phyloP scores from a whole-genome alignment of 768 basidiomycete species.

The Auriscalpium microsporum region DNA sequence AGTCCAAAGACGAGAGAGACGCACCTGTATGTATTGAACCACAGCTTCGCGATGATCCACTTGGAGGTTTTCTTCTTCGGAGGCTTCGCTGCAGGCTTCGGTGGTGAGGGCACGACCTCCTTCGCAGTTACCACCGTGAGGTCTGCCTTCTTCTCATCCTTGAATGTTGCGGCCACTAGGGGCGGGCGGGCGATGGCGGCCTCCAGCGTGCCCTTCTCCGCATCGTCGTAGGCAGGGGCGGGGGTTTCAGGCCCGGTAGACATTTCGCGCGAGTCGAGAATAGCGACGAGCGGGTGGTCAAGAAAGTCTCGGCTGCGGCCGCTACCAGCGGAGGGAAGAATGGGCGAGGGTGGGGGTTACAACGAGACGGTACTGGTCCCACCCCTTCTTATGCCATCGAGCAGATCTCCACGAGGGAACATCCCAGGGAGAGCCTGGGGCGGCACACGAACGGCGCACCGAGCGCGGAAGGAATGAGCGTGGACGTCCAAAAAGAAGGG shows the following conservation, averaged over 20 bases:
- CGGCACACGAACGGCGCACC: slow-evolving; percentile 1
- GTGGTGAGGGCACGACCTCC: slow-evolving; percentile 22
- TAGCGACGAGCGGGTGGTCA: background rate
- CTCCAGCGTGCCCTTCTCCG: slow-evolving; percentile 23
- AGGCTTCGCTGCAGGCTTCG: slow-evolving; percentile 25
- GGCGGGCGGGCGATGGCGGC: slow-evolving; percentile 5
- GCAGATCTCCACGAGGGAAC: slow-evolving; percentile 1
- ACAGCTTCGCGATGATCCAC: slow-evolving; percentile 54
- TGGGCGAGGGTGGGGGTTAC: background rate
- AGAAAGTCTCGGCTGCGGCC: background rate
- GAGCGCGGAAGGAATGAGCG: background rate
- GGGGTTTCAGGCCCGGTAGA: slow-evolving; percentile 16
- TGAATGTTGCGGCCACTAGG: slow-evolving; percentile 1
- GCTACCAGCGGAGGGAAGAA: background rate
- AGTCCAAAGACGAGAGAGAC: slow-evolving; percentile 7
- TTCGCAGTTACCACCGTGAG: slow-evolving; percentile 28
- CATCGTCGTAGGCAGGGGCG: slow-evolving; percentile 18
- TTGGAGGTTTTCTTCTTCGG: slow-evolving; percentile 44
- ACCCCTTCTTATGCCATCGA: slow-evolving; percentile 8
- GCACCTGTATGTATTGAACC: slow-evolving; percentile 77
- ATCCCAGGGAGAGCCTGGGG: background rate
- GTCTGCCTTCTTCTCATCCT: slow-evolving; percentile 15
- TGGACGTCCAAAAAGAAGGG: slow-evolving; percentile 1
- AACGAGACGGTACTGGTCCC: background rate
- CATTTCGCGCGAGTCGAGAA: slow-evolving; percentile 11